Evolutionary conservation across 805 yeast genomes (phyloP), one percentile per base, ranked within the genome.

Genomic region (Sugiyamaella chiloensis): DNA sequence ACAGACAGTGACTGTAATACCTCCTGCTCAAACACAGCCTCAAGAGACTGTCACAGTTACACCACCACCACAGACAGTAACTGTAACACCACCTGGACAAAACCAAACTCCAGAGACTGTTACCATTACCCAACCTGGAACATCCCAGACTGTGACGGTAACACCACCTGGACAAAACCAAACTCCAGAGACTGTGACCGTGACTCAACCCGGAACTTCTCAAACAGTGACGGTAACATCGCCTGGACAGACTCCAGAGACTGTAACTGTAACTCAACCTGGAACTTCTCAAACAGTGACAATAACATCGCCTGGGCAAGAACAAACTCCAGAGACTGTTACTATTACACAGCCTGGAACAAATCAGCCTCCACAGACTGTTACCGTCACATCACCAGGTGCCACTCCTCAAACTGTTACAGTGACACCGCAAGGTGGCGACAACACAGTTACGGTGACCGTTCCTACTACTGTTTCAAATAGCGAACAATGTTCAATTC

Each of bases 241-340:
- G 21, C 40, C 46, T 6, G 40, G 40, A 12, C 14, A 31, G 9
- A 11, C 37, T 14, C 32, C 14, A 4, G 21, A 31, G 9, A 11
- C 37, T 14, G 40, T 19, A 4, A 31, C 49, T 16, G 24, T 52
- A 24, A 43, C 51, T 31, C 43, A 52, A 16, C 45, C 49, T 14
- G 24, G 52, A 24, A 43, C 51, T 30, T 41, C 54, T 14, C 45
- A 24, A 37, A 54, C 60, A 24, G 48, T 48, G 17, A 53, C 60
- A 6, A 53, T 54, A 27, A 56, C 57, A 5, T 47, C 43, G 20
- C 51, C 59, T 12, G 55, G 54, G 20, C 42, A 24, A 24, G 23
- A 16, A 40, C 12, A 30, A 14, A 30, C 40, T 17, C 21, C 19
- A 6, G 21, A 34, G 19, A 34, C 37, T 7, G 7, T 34, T 3